Base-by-base conservation (phyloP, 2,329 filamentous ascomycete genomes). In the Pleurostoma richardsiae region DNA sequence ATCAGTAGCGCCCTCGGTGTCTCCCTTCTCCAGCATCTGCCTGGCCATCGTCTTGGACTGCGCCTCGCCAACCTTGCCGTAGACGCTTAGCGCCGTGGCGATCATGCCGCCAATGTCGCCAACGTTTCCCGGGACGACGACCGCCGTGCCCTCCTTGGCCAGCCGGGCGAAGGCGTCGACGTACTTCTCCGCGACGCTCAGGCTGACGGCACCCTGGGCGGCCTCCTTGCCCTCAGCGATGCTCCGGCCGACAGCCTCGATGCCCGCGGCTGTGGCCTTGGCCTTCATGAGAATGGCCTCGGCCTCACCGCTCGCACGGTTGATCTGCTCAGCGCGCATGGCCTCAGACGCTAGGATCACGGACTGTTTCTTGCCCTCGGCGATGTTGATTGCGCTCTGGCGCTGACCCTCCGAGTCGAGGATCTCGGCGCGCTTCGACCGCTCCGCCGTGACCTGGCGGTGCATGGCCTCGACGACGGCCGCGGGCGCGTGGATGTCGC, bases 381-480 rank as follows among this genome's bases (percentile, higher is more conserved):
- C 94, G 56, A 99, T 96, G 68, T 99, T 99, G 79, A 99, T 99
- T 38, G 94, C 94, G 60, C 86, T 92, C 72, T 99, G 94, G 52
- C 94, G 80, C 71, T 99, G 94, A 70, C 94, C 94, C 64, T 99
- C 94, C 1, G 90, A 96, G 49, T 99, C 94, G 42, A 99, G 77
- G 59, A 99, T 99, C 72, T 99, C 94, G 47, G 94, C 94, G 54
- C 94, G 86, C 79, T 99, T 99, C 61, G 88, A 95, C 39, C 94
- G 87, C 73, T 99, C 94, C 19, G 94, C 94, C 0, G 94, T 97
- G 43, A 99, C 94, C 67, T 97, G 92, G 54, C 94, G 82, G 73
- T 99, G 94, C 94, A 99, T 99, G 59, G 94, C 94, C 59, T 91
- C 89, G 50, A 97, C 92, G 10, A 99, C 94, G 43, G 87, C 86